Conservation (phyloP, 805 yeast species). For the Saturnispora dispora region DNA sequence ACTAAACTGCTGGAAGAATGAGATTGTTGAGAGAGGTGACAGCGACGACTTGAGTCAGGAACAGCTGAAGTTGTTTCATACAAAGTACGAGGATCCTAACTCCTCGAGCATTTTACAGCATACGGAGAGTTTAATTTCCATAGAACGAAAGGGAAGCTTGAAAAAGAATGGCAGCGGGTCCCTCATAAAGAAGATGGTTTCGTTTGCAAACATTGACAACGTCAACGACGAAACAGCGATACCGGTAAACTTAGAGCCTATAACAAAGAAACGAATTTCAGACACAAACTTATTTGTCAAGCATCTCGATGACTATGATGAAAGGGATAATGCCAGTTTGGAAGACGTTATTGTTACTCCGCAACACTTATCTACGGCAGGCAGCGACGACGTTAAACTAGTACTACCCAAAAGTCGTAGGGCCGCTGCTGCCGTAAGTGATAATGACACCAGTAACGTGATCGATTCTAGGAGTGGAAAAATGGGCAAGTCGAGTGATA, state of each 20-base stretch:
- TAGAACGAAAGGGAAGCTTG: slow-evolving; percentile 16
- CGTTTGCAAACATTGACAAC: slow-evolving; percentile 20
- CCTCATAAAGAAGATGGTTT: slow-evolving; percentile 21
- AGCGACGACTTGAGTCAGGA: slow-evolving; percentile 16
- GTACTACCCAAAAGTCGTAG: slow-evolving; percentile 1
- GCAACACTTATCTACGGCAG: neutral
- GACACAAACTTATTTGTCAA: slow-evolving; percentile 25
- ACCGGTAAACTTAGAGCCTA: slow-evolving; percentile 12
- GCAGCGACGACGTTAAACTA: neutral
- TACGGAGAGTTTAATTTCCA: slow-evolving; percentile 12
- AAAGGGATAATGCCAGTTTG: neutral
- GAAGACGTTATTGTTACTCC: neutral
- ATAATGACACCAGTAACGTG: neutral
- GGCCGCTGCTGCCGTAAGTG: too few relatives aligned
- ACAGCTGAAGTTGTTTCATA: slow-evolving; percentile 20
- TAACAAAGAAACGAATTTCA: slow-evolving; percentile 16
- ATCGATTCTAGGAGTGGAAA: neutral
- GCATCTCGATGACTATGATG: slow-evolving; percentile 25
- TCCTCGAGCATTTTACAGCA: neutral
- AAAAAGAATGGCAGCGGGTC: slow-evolving; percentile 5
- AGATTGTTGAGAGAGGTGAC: slow-evolving; percentile 43
- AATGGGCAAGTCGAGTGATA: slow-evolving; percentile 13
- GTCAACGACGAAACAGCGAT: slow-evolving; percentile 8
- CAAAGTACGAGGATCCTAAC: slow-evolving; percentile 14
- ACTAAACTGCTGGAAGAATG: slow-evolving; percentile 86